Percentiles rank a stretch among this genome's conserved stretches.
These are phyloP conservation scores for Ogataea ganodermae DNA, from an alignment of 805 yeast genomes.

Conservation along the genomic window DNA sequence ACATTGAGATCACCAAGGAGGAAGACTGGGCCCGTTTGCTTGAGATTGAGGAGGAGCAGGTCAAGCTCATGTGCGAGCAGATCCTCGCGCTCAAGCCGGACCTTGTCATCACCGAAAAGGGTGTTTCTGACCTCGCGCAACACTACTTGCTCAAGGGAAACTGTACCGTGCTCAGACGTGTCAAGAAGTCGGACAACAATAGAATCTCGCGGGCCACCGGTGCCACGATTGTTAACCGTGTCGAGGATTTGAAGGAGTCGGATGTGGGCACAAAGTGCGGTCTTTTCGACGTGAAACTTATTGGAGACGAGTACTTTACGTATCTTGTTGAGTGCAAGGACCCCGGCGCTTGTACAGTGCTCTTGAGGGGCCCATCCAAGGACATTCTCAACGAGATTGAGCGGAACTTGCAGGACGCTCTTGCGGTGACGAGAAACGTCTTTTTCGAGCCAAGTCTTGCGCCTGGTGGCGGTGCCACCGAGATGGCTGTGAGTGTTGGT, in stretches of 20 bases:
- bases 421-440: conserved; percentile 96
- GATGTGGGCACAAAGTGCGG: conserved; percentile 93
- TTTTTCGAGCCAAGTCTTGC: conserved; percentile 90
- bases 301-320: conserved; percentile 97
- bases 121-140: conserved; percentile 96
- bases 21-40: conserved; percentile 94
- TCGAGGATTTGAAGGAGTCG: conserved; percentile 88
- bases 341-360: conserved; percentile 91
- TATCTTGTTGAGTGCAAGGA: conserved; percentile 76
- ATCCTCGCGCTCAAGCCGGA: conserved; percentile 86
- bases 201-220: conserved; percentile 97
- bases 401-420: conserved; percentile 95
- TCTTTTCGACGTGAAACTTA: conserved; percentile 85
- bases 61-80: conserved; percentile 80
- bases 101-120: conserved; percentile 95
- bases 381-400: conserved; percentile 96
- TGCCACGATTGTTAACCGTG: conserved; percentile 93
- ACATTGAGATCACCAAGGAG: conserved; percentile 94
- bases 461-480: conserved; percentile 99
- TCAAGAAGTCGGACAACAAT: conserved; percentile 92
- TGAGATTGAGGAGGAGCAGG: conserved; percentile 98
- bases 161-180: conserved; percentile 90
- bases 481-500: conserved; percentile 93
- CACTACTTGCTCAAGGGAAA: conserved; percentile 93
- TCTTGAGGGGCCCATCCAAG: conserved; percentile 95